A percentile compares a stretch with the other conserved stretches of the same genome.
phyloP scores from a whole-genome alignment of 2,329 filamentous ascomycete genomes.

The Calonectria multiphialidica region DNA sequence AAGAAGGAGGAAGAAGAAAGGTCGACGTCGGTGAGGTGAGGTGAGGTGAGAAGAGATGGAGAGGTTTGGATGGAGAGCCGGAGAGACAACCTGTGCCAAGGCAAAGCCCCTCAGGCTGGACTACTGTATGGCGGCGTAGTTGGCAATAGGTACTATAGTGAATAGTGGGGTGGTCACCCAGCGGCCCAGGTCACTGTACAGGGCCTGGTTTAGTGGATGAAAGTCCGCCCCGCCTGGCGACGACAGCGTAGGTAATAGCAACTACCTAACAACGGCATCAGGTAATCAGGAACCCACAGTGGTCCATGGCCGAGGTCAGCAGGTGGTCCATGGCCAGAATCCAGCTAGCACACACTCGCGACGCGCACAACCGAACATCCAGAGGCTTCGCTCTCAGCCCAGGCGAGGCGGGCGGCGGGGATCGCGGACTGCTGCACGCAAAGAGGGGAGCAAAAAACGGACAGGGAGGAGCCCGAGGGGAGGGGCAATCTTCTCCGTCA shows the following conservation, averaged over 20 bases:
- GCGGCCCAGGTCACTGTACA: slow-evolving; percentile 1
- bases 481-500: slow-evolving; percentile 18
- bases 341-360: background rate
- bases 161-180: slow-evolving; percentile 13
- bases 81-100: slow-evolving; percentile 32
- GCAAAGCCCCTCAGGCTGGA: slow-evolving; percentile 20
- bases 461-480: slow-evolving; percentile 3
- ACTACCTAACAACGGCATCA: background rate
- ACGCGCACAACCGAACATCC: background rate
- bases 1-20: slow-evolving; percentile 32
- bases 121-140: slow-evolving; percentile 4
- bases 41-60: slow-evolving; percentile 38
- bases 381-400: background rate
- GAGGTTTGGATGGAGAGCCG: slow-evolving; percentile 37
- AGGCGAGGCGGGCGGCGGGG: slow-evolving; percentile 10
- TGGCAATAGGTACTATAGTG: slow-evolving; percentile 11
- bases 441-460: slow-evolving; percentile 4
- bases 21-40: slow-evolving; percentile 44
- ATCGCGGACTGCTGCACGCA: background rate
- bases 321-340: background rate
- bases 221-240: slow-evolving; percentile 3
- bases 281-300: slow-evolving; percentile 9
- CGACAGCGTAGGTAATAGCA: slow-evolving; percentile 2
- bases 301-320: slow-evolving; percentile 3
- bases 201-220: slow-evolving; percentile 17